Evolutionary conservation across 2,329 filamentous ascomycete genomes (phyloP).

Genomic region (Aspergillus sp.): DNA sequence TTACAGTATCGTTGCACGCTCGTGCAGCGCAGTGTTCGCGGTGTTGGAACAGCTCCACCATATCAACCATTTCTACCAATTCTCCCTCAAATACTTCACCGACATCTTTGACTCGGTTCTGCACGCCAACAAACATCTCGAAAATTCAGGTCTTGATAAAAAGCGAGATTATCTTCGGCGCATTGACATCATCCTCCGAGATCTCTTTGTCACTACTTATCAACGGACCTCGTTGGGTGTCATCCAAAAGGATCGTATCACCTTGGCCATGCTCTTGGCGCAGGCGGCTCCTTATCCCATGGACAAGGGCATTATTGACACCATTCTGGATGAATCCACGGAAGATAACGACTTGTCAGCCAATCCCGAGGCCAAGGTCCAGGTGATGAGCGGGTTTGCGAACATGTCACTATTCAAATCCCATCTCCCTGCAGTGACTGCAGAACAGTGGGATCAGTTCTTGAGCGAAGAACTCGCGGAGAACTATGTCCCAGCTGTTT

Average conservation of each 20-base stretch:
- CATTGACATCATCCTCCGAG: conserved; percentile 84
- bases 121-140: conserved; percentile 72
- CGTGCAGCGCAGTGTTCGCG: conserved; percentile 96
- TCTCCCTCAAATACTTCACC: conserved; percentile 96
- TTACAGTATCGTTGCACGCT: conserved; percentile 88
- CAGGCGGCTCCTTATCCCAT: conserved; percentile 96
- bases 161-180: conserved; percentile 75
- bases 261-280: conserved; percentile 88
- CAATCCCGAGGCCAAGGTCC: conserved; percentile 61
- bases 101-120: conserved; percentile 96
- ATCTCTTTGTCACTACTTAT: conserved; percentile 88
- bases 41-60: conserved; percentile 96
- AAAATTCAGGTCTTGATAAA: conserved; percentile 34
- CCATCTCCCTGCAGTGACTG: conserved; percentile 62
- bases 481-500: conserved; percentile 73
- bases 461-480: conserved; percentile 83
- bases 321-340: conserved; percentile 75
- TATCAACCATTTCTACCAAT: conserved; percentile 99
- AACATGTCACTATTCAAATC: conserved; percentile 74
- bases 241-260: conserved; percentile 90
- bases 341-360: conserved; percentile 78
- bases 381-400: conserved; percentile 67
- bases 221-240: conserved; percentile 90
- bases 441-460: conserved; percentile 76
- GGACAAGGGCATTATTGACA: conserved; percentile 85